A percentile compares a stretch with the other conserved stretches of the same genome.
These are phyloP conservation scores for Sodiomyces alkalinus DNA, from an alignment of 2,329 filamentous ascomycete species.

Conservation along the genomic window DNA sequence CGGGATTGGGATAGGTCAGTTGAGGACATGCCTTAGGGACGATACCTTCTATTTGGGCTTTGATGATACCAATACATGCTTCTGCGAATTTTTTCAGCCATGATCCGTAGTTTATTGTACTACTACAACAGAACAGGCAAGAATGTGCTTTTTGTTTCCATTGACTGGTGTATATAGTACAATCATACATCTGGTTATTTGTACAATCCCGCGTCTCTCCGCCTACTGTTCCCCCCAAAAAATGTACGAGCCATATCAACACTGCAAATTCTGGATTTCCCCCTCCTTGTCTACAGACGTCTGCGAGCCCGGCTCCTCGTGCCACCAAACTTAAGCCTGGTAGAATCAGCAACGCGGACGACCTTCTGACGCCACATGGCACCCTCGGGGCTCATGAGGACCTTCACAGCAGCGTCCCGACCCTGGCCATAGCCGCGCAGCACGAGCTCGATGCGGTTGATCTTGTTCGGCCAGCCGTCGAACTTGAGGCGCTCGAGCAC, in stretches of 20 bases:
- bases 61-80: too few species aligned
- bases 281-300: conserved; percentile 38
- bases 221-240: too few species aligned
- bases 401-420: conserved; percentile 79
- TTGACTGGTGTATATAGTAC: conserved; percentile 18
- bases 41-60: too few species aligned
- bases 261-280: not conserved
- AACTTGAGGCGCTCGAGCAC: conserved; percentile 76
- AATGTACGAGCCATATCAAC: too few species aligned
- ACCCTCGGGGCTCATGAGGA: conserved; percentile 75
- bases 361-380: conserved; percentile 60
- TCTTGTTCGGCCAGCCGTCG: conserved; percentile 59
- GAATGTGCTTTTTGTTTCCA: too few species aligned
- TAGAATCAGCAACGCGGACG: conserved; percentile 67
- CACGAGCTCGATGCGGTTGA: conserved; percentile 63
- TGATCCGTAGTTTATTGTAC: too few species aligned
- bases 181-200: conserved; percentile 17
- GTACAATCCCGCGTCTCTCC: not conserved
- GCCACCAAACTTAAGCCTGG: conserved; percentile 90
- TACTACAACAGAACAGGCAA: too few species aligned
- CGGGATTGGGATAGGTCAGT: not conserved
- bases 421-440: conserved; percentile 76
- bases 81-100: too few species aligned
- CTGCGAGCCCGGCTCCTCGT: conserved; percentile 73
- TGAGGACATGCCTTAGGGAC: too few species aligned